Evolutionary conservation across 768 basidiomycete genomes (phyloP), one percentile per base, ranked within the genome.

Genomic region (Coprinopsis marcescibilis): DNA sequence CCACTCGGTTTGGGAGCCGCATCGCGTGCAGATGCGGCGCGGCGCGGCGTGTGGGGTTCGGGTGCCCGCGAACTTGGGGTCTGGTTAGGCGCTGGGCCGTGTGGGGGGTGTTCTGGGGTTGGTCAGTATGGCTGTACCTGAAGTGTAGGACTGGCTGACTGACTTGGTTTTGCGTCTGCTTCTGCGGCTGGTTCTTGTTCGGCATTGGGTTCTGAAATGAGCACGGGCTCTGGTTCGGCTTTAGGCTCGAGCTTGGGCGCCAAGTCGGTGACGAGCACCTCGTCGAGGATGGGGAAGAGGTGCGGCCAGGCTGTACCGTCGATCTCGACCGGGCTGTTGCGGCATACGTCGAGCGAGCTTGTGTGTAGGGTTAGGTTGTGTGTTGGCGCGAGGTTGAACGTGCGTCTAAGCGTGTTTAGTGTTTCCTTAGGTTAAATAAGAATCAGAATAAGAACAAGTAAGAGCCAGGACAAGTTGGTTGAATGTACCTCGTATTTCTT

Each of bases 291-390:
- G 11, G 29, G n/a, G 33, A 40, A 43, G 15, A 49, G 17, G 13
- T 34, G 23, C 7, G 48, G 41, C n/a, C 37, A 49, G 8, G 48
- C 41, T 8, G 6, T 20, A 8, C 19, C 30, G 24, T 49, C 48
- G 17, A 49, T 49, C 15, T 49, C 48, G 7, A 49, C 48, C 19
- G 23, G n/a, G 6, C 38, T 29, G n/a, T 42, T 41, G 17, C 41
- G 40, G 23, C 48, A 49, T 8, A 49, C 48, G 24, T 49, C 41
- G 13, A 49, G 20, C 11, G 40, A 34, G 32, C 38, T 27, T 27
- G 48, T 49, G 3, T 29, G 36, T 4, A 45, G n/a, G 19, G 21
- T 6, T 21, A 45, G n/a, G 10, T 45, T 24, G 2, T 4, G 12
- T 10, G 3, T n/a, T n/a, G n/a, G n/a, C n/a, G n/a, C 15, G 14